Conservation (phyloP, 1,139 yeast genomes). For the Saccharomyces hybrid region DNA sequence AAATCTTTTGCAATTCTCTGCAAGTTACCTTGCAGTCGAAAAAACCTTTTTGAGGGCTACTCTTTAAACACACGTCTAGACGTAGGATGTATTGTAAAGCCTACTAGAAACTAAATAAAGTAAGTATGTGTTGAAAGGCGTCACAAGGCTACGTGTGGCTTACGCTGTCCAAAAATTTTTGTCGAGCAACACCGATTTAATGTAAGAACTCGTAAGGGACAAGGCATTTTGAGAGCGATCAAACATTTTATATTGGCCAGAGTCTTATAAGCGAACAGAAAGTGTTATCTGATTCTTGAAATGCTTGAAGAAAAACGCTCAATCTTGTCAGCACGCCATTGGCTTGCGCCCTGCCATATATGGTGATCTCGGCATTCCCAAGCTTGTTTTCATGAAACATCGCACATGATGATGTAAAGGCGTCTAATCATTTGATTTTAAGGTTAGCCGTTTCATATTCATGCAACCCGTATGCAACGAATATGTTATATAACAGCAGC, state of each 20-base stretch:
- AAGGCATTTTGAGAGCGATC: background rate
- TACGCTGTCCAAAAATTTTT: no score
- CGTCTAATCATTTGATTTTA: background rate
- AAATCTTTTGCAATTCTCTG: no score
- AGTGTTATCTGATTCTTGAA: background rate
- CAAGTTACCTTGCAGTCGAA: no score
- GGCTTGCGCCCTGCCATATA: background rate
- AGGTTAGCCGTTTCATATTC: background rate
- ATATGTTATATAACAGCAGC: background rate
- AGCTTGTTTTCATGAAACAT: background rate
- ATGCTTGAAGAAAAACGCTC: background rate
- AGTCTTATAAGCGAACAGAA: background rate
- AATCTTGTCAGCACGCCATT: background rate
- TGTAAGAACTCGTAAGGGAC: no score
- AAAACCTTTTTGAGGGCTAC: no score
- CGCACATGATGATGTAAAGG: background rate
- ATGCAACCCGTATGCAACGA: background rate
- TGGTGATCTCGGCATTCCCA: background rate
- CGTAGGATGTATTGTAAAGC: no score
- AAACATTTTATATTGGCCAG: background rate
- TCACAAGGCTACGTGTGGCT: no score
- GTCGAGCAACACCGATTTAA: no score
- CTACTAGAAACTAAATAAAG: no score
- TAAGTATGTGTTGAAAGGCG: no score
- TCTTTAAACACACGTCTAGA: no score